A percentile compares a stretch with the other conserved stretches of the same genome.
phyloP scores from a whole-genome alignment of 23 red algal species.

The Gracilaria gracilis region DNA sequence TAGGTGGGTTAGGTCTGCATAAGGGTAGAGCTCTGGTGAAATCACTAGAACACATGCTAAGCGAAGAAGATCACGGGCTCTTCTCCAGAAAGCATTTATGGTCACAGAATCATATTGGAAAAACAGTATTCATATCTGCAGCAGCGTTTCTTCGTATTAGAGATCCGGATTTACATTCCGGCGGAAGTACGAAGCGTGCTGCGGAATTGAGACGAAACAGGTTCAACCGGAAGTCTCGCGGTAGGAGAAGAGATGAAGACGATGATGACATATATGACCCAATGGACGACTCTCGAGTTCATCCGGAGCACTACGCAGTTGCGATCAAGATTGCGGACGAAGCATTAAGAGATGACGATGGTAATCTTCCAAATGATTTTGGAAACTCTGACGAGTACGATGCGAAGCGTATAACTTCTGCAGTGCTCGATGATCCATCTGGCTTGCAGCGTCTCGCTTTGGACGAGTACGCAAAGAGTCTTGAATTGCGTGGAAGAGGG shows the following conservation, averaged over 20 bases:
- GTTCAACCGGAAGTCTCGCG: slow-evolving; percentile 48
- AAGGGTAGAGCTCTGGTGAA: slow-evolving; percentile 76
- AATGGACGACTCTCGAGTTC: slow-evolving; percentile 93
- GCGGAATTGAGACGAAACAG: slow-evolving; percentile 41
- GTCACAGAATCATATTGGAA: slow-evolving; percentile 68
- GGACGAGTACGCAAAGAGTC: slow-evolving; percentile 77
- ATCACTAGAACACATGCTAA: slow-evolving; percentile 42
- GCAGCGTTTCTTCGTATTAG: slow-evolving; percentile 81
- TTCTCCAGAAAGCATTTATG: slow-evolving; percentile 74
- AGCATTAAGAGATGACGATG: slow-evolving; percentile 78
- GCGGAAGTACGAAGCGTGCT: slow-evolving; percentile 62
- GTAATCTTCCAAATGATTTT: slow-evolving; percentile 42
- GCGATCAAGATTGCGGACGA: slow-evolving; percentile 93
- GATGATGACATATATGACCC: slow-evolving; percentile 70
- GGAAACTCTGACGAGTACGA: slow-evolving; percentile 51
- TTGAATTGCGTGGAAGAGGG: slow-evolving; percentile 64
- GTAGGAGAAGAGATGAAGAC: slow-evolving; percentile 55
- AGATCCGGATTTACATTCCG: slow-evolving; percentile 77
- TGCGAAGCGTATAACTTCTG: slow-evolving; percentile 56
- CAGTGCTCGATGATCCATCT: slow-evolving; percentile 77
- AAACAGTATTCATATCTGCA: slow-evolving; percentile 76
- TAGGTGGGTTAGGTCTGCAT: slow-evolving; percentile 78
- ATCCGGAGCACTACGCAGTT: slow-evolving; percentile 88
- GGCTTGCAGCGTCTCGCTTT: slow-evolving; percentile 71
- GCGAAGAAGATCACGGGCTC: slow-evolving; percentile 54